These are phyloP conservation scores for Rhodotorula mucilaginosa DNA, from an alignment of 1,284 basidiomycete species.

Conservation along the genomic window DNA sequence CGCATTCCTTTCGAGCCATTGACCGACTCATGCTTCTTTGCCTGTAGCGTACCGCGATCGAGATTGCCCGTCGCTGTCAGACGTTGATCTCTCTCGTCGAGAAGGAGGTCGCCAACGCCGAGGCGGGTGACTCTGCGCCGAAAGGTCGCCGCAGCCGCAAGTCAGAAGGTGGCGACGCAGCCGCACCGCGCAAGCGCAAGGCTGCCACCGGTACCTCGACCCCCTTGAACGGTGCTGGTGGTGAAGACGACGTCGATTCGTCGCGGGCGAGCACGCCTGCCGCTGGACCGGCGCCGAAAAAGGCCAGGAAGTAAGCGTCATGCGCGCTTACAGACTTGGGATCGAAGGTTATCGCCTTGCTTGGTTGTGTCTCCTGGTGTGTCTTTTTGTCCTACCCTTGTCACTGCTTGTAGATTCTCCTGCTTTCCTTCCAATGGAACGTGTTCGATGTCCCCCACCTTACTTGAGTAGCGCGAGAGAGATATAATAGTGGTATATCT, in stretches of 20 bases:
- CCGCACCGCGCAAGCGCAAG: conserved; percentile 19
- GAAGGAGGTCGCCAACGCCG: conserved; percentile 62
- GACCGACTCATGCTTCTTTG: conserved; percentile 9
- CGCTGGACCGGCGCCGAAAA: conserved; percentile 29
- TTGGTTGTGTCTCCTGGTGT: background rate
- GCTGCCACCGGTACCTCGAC: conserved; percentile 4
- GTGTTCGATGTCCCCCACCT: too few species aligned
- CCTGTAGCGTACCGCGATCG: conserved; percentile 75
- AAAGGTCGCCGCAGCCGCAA: conserved; percentile 7
- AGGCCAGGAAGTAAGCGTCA: conserved; percentile 21
- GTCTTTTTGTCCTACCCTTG: background rate
- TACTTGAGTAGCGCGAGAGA: too few species aligned
- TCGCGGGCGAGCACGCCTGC: conserved; percentile 34
- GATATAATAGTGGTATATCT: background rate
- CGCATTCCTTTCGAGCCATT: background rate
- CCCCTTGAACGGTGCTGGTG: conserved; percentile 7
- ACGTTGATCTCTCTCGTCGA: conserved; percentile 87
- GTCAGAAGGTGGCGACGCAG: conserved; percentile 14
- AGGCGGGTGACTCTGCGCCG: conserved; percentile 6
- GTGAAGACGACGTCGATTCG: conserved; percentile 7
- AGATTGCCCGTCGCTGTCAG: conserved; percentile 83
- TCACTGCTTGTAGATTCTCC: too few species aligned
- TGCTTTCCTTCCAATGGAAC: too few species aligned
- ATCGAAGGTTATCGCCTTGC: background rate
- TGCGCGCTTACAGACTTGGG: background rate